Evolutionary conservation across 2,329 filamentous ascomycete genomes (phyloP), one percentile per base, ranked within the genome.

Genomic region (Colletotrichum sublineola): DNA sequence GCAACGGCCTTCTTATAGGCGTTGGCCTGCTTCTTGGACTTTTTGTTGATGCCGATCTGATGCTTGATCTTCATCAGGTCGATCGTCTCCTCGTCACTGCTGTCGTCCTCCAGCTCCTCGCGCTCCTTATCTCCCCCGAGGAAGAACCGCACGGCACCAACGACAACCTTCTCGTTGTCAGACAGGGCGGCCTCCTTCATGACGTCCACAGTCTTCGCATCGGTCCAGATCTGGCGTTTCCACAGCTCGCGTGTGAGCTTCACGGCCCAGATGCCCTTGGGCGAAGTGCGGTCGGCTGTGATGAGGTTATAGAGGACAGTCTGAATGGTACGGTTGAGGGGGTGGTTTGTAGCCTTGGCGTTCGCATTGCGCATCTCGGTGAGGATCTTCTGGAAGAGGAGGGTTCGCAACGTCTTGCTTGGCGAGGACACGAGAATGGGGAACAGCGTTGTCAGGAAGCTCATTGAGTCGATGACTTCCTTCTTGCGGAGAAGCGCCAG

Each of bases 161-260:
- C 86, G 36, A 96, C 90, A 4, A 98, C 95, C 84, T 99, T 99
- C 77, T 97, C 94, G 77, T 98, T 97, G 63, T 97, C 93, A 4
- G 94, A 91, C 68, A 99, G 84, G 67, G 92, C 91, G 0, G 96
- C 95, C 82, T 97, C 93, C 83, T 97, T 97, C 95, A 99, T 98
- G 75, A 98, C 94, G 78, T 97, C 95, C n/a, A 98, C 96, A 0
- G 96, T 92, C 81, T 95, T 96, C 2, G 95, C 90, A 78, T 99
- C 96, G 12, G 93, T 94, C 96, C 96, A 99, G 75, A 98, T 92
- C 77, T 98, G 95, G 58, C 96, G 90, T 83, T 95, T 97, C 96
- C 96, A 99, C 79, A 99, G 86, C 84, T 99, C 96, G 74, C 96
- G 89, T 5, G 95, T 97, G 75, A 99, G 89, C 82, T 98, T 98